Evolutionary conservation across 1,284 basidiomycete species (phyloP).

Genomic region (Neolentinus lepideus): DNA sequence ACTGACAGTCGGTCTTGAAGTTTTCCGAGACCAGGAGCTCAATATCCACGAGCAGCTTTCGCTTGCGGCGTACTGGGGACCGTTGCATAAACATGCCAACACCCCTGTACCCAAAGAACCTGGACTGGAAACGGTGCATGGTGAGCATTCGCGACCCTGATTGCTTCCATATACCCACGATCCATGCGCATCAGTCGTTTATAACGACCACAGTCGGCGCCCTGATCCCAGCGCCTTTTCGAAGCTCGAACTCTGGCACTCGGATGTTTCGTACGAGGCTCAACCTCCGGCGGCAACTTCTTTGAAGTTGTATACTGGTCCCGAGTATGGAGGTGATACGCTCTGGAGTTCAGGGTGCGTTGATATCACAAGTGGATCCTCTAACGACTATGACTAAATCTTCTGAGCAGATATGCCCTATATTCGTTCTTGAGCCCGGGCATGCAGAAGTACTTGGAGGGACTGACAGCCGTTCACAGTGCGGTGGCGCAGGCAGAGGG

Average conservation of each 20-base stretch:
- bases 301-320: slow-evolving; percentile 57
- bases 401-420: slow-evolving; percentile 42
- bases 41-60: slow-evolving; percentile 66
- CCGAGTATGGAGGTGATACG: slow-evolving; percentile 63
- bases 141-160: slow-evolving; percentile 32
- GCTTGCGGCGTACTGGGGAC: slow-evolving; percentile 68
- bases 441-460: slow-evolving; percentile 62
- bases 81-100: slow-evolving; percentile 78
- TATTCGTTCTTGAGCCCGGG: slow-evolving; percentile 67
- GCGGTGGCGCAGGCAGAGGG: slow-evolving; percentile 64
- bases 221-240: slow-evolving; percentile 66
- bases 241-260: slow-evolving; percentile 79
- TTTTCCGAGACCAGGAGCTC: slow-evolving; percentile 68
- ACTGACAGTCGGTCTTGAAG: slow-evolving; percentile 26
- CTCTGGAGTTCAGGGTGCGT: slow-evolving; percentile 61
- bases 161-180: not conserved
- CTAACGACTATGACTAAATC: not conserved
- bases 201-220: slow-evolving; percentile 60
- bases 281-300: slow-evolving; percentile 71
- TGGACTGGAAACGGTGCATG: slow-evolving; percentile 74
- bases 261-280: slow-evolving; percentile 74
- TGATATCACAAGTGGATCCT: slow-evolving; percentile 1
- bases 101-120: slow-evolving; percentile 64
- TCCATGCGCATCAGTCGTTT: slow-evolving; percentile 42
- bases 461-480: slow-evolving; percentile 59